A percentile compares a stretch with the other conserved stretches of the same genome.
phyloP scores from a whole-genome alignment of 257 asterid genomes.

The Fraxinus pennsylvanica region DNA sequence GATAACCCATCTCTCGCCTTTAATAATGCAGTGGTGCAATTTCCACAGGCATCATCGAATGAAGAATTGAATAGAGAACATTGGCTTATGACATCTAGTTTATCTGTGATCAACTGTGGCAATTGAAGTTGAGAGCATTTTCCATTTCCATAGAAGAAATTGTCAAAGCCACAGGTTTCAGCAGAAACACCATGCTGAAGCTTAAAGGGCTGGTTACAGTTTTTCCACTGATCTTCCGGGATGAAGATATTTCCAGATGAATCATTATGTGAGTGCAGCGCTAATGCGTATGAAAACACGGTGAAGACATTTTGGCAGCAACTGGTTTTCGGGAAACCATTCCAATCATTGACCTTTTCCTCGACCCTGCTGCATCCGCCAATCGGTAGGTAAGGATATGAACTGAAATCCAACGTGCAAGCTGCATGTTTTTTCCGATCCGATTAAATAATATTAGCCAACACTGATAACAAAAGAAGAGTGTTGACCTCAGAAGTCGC shows the following conservation, averaged over 20 bases:
- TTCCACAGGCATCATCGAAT: conserved; percentile 48
- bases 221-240: conserved; percentile 37
- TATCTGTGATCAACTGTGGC: conserved; percentile 9
- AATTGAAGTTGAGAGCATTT: conserved; percentile 43
- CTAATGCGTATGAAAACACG: conserved; percentile 52
- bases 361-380: conserved; percentile 55
- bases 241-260: conserved; percentile 41
- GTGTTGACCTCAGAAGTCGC: background rate
- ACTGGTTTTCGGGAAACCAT: conserved; percentile 42
- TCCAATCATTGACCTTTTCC: conserved; percentile 48
- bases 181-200: conserved; percentile 48
- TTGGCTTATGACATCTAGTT: conserved; percentile 21
- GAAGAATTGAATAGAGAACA: conserved; percentile 45
- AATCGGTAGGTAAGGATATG: conserved; percentile 52
- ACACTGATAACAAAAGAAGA: background rate
- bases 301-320: conserved; percentile 67
- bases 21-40: conserved; percentile 40
- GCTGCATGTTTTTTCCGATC: conserved; percentile 37
- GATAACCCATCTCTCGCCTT: conserved; percentile 20
- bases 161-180: conserved; percentile 46
- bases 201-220: conserved; percentile 39
- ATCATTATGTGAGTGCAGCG: conserved; percentile 36
- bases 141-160: conserved; percentile 40
- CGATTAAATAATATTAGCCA: conserved; percentile 4
- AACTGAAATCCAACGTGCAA: conserved; percentile 55